Evolutionary conservation across 2,329 filamentous ascomycete genomes (phyloP).

Genomic region (Aureobasidium sp.): DNA sequence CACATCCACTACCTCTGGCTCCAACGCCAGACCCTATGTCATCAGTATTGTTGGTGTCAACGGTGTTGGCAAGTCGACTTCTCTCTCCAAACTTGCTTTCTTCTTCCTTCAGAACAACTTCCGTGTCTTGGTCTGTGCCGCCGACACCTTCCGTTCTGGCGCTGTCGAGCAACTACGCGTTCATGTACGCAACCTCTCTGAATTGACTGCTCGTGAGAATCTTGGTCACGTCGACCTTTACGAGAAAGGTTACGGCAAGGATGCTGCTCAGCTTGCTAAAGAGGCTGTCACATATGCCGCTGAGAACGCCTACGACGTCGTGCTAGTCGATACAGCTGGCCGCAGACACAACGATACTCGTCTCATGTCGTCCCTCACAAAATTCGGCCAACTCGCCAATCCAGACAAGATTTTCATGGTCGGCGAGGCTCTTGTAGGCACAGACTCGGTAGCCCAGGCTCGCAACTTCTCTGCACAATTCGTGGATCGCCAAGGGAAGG

Average conservation of each 20-base stretch:
- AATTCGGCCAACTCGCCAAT: conserved; percentile 91
- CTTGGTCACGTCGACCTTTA: conserved; percentile 79
- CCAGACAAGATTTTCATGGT: conserved; percentile 99
- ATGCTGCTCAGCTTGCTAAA: conserved; percentile 89
- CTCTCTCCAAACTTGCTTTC: conserved; percentile 95
- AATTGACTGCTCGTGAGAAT: conserved; percentile 77
- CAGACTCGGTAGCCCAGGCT: conserved; percentile 90
- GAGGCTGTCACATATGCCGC: conserved; percentile 81
- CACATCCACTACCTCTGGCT: conserved; percentile 60
- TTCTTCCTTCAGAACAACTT: conserved; percentile 97
- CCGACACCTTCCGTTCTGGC: conserved; percentile 93
- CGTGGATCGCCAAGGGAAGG: conserved; percentile 39
- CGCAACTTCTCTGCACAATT: conserved; percentile 94
- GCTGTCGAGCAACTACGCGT: conserved; percentile 96
- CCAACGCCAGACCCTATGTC: conserved; percentile 76
- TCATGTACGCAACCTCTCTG: conserved; percentile 87
- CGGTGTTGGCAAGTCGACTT: conserved; percentile 96
- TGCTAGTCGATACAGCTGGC: conserved; percentile 93
- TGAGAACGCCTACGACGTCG: conserved; percentile 72
- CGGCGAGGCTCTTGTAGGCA: conserved; percentile 83
- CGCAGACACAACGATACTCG: conserved; percentile 91
- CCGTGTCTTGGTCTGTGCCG: conserved; percentile 86
- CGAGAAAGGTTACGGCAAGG: conserved; percentile 96
- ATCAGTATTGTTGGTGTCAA: conserved; percentile 98
- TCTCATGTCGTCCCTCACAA: conserved; percentile 93